Evolutionary conservation across 75 land plant genomes (phyloP), one percentile per base, ranked within the genome.

Genomic region (Sequoia sempervirens): DNA sequence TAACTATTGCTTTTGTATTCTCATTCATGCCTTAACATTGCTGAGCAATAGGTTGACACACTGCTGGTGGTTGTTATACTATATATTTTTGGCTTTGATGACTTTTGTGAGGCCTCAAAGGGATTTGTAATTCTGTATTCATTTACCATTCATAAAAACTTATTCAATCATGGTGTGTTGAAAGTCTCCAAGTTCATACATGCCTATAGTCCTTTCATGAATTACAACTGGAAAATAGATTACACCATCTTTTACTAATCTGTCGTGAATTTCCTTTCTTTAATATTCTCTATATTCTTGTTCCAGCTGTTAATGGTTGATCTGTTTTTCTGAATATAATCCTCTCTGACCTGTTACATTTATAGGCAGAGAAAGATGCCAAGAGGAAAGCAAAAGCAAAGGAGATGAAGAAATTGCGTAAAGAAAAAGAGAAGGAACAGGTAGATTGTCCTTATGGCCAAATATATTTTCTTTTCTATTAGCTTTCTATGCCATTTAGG

Each of bases 331-430:
- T 41, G 45, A 50, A 28, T 26, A 43, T 32, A 78, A 45, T 78
- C 30, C 26, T 78, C 50, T 78, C 30, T 78, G 7, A 75, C 14
- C 40, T 41, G 2, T 45, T 41, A 78, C 50, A 2, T 78, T 26
- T 79, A 43, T 86, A 97, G 98, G 97, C 98, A 26, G 99, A 98
- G 89, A 98, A 98, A 86, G 93, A 96, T 88, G 99, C 99, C 36
- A 98, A 98, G 84, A 87, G 90, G 83, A 98, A 93, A 82, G 96
- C 98, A 15, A 94, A 85, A 87, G 95, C 95, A 82, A 98, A 96
- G 79, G 99, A 98, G 80, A 85, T 94, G 70, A 96, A 93, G 89
- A 96, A 96, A 81, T 76, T 92, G 80, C 87, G 89, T 28, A 98
- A 92, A 88, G 96, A 86, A 43, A 93, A 91, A 84, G 94, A 94